phyloP scores from a whole-genome alignment of 2,329 filamentous ascomycete genomes.

The Hymenoscyphus albidus region DNA sequence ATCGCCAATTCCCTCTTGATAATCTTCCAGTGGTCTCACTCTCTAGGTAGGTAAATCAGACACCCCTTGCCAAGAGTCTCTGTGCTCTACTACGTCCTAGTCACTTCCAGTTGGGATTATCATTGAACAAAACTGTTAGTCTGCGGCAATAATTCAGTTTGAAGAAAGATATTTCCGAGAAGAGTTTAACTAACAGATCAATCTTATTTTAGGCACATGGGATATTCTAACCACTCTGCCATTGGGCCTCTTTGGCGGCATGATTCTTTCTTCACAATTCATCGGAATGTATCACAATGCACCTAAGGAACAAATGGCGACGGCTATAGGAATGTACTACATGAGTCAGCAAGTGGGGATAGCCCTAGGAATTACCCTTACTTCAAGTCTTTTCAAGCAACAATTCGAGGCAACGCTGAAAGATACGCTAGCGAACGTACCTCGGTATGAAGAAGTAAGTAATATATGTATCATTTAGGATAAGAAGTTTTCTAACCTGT shows the following conservation, averaged over 20 bases:
- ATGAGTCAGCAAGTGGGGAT: slow-evolving; percentile 26
- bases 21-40: slow-evolving; percentile 18
- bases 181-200: too few relatives aligned
- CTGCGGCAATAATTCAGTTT: too few relatives aligned
- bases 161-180: too few relatives aligned
- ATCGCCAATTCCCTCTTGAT: slow-evolving; percentile 17
- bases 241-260: slow-evolving; percentile 21
- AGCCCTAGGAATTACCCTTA: slow-evolving; percentile 21
- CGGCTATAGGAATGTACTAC: slow-evolving; percentile 24
- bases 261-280: slow-evolving; percentile 22
- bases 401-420: slow-evolving; percentile 16
- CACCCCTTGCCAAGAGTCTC: background rate
- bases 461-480: slow-evolving; percentile 1
- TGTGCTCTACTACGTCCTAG: too few relatives aligned
- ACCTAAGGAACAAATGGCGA: slow-evolving; percentile 23
- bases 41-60: slow-evolving; percentile 13
- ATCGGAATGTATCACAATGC: slow-evolving; percentile 20
- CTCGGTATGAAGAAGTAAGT: slow-evolving; percentile 17
- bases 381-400: slow-evolving; percentile 17
- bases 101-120: too few relatives aligned
- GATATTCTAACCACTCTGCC: slow-evolving; percentile 18
- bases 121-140: too few relatives aligned
- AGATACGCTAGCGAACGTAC: slow-evolving; percentile 13
- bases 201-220: slow-evolving; percentile 9
- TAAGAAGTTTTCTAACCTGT: background rate